These are phyloP conservation scores for Cucumis hystrix DNA, from an alignment of 306 rosid genomes.

Conservation along the genomic window DNA sequence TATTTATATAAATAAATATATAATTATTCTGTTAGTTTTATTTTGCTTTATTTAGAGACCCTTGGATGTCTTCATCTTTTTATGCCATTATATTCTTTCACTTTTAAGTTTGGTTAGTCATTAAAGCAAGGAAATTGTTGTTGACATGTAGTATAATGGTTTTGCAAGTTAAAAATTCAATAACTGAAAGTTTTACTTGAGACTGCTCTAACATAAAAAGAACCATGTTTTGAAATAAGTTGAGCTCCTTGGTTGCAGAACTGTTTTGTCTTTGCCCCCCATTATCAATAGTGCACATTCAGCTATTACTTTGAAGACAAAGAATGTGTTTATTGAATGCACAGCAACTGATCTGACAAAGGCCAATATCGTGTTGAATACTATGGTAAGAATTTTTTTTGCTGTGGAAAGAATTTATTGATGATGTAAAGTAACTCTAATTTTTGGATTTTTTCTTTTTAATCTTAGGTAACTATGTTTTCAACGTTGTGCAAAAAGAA, in stretches of 20 bases:
- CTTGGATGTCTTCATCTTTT: too few relatives aligned
- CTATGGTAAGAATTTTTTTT: conserved; percentile 41
- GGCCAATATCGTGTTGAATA: conserved; percentile 88
- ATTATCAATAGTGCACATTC: conserved; percentile 91
- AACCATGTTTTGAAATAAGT: background rate
- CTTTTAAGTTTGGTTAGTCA: too few relatives aligned
- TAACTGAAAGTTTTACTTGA: background rate
- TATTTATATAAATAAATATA: too few relatives aligned
- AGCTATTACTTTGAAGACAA: conserved; percentile 78
- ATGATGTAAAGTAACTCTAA: conserved; percentile 5
- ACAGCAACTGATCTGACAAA: conserved; percentile 95
- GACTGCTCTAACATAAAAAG: background rate
- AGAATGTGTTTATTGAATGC: conserved; percentile 80
- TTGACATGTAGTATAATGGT: background rate
- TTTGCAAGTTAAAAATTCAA: background rate
- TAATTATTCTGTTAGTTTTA: too few relatives aligned
- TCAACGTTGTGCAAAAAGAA: conserved; percentile 56
- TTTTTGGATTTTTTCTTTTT: conserved; percentile 11
- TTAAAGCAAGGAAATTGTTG: too few relatives aligned
- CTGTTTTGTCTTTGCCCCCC: conserved; percentile 86
- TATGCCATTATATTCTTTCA: too few relatives aligned
- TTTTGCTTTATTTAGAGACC: too few relatives aligned
- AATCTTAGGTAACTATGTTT: conserved; percentile 59
- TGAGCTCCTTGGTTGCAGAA: conserved; percentile 28
- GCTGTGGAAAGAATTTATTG: background rate